A percentile compares a stretch with the other conserved stretches of the same genome.
These are phyloP conservation scores for Climacium dendroides DNA, from an alignment of 225 moss, liverwort and hornwort species.

Conservation along the genomic window DNA sequence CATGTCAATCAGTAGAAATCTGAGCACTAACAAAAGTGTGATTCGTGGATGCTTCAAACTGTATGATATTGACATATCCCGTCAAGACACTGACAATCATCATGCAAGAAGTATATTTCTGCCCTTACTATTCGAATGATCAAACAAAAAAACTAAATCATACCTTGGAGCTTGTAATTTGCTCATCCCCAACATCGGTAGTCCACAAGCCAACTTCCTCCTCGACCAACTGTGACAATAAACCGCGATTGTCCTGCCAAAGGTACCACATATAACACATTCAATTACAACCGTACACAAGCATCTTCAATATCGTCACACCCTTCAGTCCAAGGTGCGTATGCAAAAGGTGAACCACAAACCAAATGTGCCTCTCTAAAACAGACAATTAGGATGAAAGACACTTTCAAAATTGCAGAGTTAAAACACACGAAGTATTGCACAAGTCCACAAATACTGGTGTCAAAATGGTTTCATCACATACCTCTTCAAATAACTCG, in stretches of 20 bases:
- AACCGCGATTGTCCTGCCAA: constrained; percentile 46
- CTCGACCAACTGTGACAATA: constrained; percentile 70
- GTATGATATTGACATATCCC: neutral
- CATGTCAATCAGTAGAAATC: neutral
- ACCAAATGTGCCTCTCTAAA: neutral
- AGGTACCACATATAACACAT: neutral
- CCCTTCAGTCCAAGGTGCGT: neutral
- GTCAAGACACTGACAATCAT: neutral
- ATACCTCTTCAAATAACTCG: constrained; percentile 40
- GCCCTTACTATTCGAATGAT: neutral
- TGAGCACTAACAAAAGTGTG: neutral
- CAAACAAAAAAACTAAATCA: neutral
- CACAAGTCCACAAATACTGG: neutral
- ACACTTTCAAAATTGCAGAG: neutral
- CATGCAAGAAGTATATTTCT: neutral
- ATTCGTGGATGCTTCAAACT: neutral
- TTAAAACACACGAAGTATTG: neutral
- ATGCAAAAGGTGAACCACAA: neutral
- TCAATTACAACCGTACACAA: neutral
- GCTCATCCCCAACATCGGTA: constrained; percentile 81
- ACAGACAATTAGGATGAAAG: neutral
- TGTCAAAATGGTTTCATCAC: neutral
- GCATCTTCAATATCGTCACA: neutral
- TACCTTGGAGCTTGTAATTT: constrained; percentile 52
- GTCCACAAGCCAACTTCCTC: constrained; percentile 98